Conservation (phyloP, 305 asterid species). For the Fraxinus platypoda region DNA sequence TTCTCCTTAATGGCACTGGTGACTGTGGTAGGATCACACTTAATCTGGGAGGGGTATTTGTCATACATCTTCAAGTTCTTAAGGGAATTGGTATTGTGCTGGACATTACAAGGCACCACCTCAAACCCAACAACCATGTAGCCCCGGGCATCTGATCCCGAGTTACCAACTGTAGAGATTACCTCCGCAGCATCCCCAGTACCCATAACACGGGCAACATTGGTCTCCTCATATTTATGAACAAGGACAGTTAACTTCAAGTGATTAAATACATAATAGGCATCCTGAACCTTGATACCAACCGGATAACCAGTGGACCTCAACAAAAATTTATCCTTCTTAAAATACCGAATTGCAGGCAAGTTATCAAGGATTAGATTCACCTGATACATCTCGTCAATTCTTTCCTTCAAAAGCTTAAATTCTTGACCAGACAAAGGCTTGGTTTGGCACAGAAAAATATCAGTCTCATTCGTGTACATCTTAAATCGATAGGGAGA, state of each 20-base stretch:
- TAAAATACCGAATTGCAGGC: conserved; percentile 58
- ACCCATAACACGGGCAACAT: conserved; percentile 61
- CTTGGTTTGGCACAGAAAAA: conserved; percentile 50
- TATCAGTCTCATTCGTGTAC: conserved; percentile 49
- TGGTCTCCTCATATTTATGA: conserved; percentile 48
- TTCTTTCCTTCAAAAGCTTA: conserved; percentile 52
- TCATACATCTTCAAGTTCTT: conserved; percentile 56
- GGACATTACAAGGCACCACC: conserved; percentile 73
- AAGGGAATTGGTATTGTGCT: conserved; percentile 43
- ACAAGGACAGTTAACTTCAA: conserved; percentile 58
- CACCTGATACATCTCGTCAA: conserved; percentile 68
- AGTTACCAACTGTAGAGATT: conserved; percentile 49
- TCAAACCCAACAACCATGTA: conserved; percentile 88
- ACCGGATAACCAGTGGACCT: conserved; percentile 60
- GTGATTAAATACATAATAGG: conserved; percentile 56
- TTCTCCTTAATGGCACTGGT: conserved; percentile 63
- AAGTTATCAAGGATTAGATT: conserved; percentile 61
- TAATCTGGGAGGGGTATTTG: conserved; percentile 50
- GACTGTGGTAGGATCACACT: conserved; percentile 61
- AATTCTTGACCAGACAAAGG: conserved; percentile 49
- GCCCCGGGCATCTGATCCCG: conserved; percentile 60
- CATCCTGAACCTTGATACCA: conserved; percentile 47
- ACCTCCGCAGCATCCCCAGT: conserved; percentile 66
- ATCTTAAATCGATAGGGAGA: conserved; percentile 62
- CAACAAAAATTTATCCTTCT: conserved; percentile 48